Evolutionary conservation across 225 moss, liverwort and hornwort genomes (phyloP), one percentile per base, ranked within the genome.

Genomic region (Anthoceros angustus): DNA sequence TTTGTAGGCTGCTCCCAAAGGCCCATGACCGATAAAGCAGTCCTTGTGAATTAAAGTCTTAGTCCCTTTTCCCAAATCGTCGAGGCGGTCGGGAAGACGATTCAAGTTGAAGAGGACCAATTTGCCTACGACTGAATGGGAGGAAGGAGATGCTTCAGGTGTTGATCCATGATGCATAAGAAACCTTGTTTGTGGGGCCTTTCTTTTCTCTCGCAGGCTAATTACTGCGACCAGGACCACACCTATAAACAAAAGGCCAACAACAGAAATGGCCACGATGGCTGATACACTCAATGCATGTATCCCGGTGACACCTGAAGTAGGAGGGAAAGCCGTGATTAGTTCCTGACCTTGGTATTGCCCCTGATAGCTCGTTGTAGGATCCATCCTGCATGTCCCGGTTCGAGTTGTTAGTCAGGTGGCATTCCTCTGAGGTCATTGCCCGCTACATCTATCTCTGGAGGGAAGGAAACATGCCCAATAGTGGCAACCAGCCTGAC

Each of bases 51-150:
- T 71, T 0, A 95, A 74, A 0, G 86, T 81, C 42, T 95, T 91
- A 1, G 84, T 88, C n/a, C 95, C 86, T 62, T 83, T 83, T 67
- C 88, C 87, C 90, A 90, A 91, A 64, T 95, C 95, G 69, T 91
- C 95, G 24, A 85, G 85, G 9, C 90, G 77, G 3, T 86, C 84
- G 6, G 90, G 91, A 6, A 91, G 69, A 10, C 73, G 76, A 20
- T 82, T 91, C 32, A 32, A 32, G 74, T 83, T 90, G 74, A 95
- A 95, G 14, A 95, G 66, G 60, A 95, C 95, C 40, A 95, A 79
- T 75, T 95, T 95, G 16, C 95, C 95, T 0, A 95, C 83, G 10
- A 91, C 80, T 55, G 86, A 20, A 55, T 23, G 88, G 25, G 80
- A 82, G 63, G 80, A 74, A 20, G 90, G 88, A 0, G 91, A 88